phyloP scores from a whole-genome alignment of 2,329 filamentous ascomycete genomes.

The Blastomyces percursus region DNA sequence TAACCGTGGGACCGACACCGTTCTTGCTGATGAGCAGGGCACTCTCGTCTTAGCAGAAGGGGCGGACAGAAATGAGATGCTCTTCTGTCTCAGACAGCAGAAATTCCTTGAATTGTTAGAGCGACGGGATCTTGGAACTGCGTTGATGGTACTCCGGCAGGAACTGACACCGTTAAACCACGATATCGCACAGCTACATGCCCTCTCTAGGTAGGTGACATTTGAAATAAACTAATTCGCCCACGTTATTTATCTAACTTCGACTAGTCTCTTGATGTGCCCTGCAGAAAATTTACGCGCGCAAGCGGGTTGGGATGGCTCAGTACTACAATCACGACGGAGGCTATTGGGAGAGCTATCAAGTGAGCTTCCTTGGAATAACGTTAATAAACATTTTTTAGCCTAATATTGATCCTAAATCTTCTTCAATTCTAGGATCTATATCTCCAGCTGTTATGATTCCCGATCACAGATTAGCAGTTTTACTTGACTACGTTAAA shows the following conservation, averaged over 20 bases:
- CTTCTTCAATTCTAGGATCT: conserved; percentile 46
- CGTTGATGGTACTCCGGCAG: conserved; percentile 70
- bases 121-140: conserved; percentile 57
- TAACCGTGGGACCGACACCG: background rate
- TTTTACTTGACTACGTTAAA: conserved; percentile 73
- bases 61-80: conserved; percentile 67
- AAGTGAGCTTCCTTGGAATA: conserved; percentile 43
- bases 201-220: conserved; percentile 56
- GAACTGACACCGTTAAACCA: conserved; percentile 80
- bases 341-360: conserved; percentile 70
- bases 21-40: conserved; percentile 23
- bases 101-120: conserved; percentile 91
- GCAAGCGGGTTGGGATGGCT: conserved; percentile 78
- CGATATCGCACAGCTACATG: conserved; percentile 65
- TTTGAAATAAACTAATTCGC: background rate
- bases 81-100: conserved; percentile 80
- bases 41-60: conserved; percentile 65
- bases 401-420: conserved; percentile 6
- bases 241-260: conserved; percentile 3
- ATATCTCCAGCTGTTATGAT: conserved; percentile 97
- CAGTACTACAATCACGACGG: conserved; percentile 61
- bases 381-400: background rate
- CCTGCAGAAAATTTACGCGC: conserved; percentile 62
- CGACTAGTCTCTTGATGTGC: conserved; percentile 74
- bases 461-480: conserved; percentile 75